These are phyloP conservation scores for Clarireedia hainanense DNA, from an alignment of 2,329 filamentous ascomycete species.

Conservation along the genomic window DNA sequence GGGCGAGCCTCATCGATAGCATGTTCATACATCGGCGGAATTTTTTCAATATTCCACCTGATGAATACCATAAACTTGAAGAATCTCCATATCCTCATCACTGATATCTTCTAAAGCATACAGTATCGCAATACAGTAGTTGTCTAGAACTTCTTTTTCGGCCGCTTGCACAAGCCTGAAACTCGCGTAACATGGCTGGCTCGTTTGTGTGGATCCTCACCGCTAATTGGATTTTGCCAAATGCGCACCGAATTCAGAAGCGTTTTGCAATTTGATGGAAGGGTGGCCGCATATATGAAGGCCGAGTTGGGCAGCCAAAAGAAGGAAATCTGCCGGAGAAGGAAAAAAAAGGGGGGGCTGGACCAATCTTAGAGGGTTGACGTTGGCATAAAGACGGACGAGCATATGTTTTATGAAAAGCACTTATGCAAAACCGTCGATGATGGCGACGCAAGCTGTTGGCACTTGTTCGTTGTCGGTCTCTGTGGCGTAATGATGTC, in stretches of 20 bases:
- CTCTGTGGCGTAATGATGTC: too few relatives aligned
- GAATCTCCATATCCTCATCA: neutral
- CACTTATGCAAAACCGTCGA: slow-evolving; percentile 12
- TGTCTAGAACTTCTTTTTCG: slow-evolving; percentile 12
- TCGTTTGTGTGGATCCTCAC: slow-evolving; percentile 16
- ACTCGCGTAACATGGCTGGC: slow-evolving; percentile 14
- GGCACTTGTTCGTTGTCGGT: too few relatives aligned
- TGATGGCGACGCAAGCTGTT: slow-evolving; percentile 8
- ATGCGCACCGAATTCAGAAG: neutral
- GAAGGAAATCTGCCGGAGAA: slow-evolving; percentile 10
- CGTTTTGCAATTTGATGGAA: slow-evolving; percentile 4
- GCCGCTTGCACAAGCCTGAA: slow-evolving; percentile 12
- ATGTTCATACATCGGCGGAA: neutral
- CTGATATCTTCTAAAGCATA: neutral
- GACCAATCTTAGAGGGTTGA: slow-evolving; percentile 19
- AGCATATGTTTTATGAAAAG: slow-evolving; percentile 9
- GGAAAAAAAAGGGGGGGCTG: slow-evolving; percentile 22
- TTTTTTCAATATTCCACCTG: neutral
- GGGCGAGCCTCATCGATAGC: too few relatives aligned
- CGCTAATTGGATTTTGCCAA: slow-evolving; percentile 21
- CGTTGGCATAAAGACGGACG: slow-evolving; percentile 18
- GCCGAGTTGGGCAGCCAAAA: slow-evolving; percentile 16
- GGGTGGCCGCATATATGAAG: slow-evolving; percentile 27
- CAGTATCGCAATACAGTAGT: neutral
- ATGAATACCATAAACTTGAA: neutral